Percentiles rank a stretch among this genome's conserved stretches.
phyloP scores from a whole-genome alignment of 78 protist genomes.

The Anaeramoeba flamelloides region DNA sequence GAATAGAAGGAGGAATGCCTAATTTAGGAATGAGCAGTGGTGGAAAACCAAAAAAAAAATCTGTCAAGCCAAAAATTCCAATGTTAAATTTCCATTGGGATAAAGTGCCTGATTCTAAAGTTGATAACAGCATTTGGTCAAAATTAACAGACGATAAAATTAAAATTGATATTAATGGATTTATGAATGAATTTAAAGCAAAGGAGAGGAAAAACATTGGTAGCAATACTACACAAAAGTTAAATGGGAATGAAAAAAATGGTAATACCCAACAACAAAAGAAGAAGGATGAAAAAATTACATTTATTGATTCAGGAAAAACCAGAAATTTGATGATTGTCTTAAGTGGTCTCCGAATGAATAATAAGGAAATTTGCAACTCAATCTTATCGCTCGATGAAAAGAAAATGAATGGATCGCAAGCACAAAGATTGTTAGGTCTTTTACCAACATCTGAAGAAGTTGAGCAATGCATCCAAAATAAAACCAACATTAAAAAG shows the following conservation, averaged over 20 bases:
- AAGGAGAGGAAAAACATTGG: no score
- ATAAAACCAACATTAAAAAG: background rate
- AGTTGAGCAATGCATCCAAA: background rate
- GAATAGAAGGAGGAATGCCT: slow-evolving; percentile 1
- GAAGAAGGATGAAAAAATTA: background rate
- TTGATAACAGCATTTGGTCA: background rate
- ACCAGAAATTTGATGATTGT: background rate
- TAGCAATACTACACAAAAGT: no score
- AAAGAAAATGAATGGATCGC: background rate
- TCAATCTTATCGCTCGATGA: background rate
- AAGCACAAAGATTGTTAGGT: background rate
- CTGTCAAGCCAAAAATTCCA: background rate
- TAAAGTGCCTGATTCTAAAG: background rate
- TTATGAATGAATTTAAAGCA: background rate
- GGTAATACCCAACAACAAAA: background rate
- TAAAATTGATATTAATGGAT: background rate
- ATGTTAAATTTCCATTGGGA: background rate
- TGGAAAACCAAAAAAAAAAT: background rate
- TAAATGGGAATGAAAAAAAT: no score
- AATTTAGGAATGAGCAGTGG: background rate
- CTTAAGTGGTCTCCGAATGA: background rate
- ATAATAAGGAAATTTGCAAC: background rate
- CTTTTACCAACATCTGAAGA: background rate
- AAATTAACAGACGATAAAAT: background rate
- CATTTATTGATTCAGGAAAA: background rate